Conservation (phyloP, 75 land plant genomes). For the Ceratopteris richardii region DNA sequence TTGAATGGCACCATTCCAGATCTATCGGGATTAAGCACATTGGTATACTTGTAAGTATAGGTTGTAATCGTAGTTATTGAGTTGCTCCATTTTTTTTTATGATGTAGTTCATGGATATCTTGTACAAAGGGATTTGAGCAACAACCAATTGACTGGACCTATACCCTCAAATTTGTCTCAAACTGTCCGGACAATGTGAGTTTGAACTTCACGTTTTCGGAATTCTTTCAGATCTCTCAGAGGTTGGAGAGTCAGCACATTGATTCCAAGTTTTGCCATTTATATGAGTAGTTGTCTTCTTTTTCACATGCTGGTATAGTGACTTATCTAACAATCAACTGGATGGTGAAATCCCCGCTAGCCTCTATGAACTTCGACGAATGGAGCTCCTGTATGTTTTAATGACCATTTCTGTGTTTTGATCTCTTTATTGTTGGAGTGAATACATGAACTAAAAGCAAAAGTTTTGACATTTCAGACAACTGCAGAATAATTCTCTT, state of each 20-base stretch:
- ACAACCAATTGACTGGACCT: no score
- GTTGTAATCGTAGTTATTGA: constrained; percentile 1
- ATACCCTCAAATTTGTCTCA: background rate
- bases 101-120: no score
- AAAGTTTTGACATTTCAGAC: constrained; percentile 22
- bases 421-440: no score
- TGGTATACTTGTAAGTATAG: constrained; percentile 15
- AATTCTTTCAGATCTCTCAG: constrained; percentile 6
- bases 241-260: no score
- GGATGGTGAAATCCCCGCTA: constrained; percentile 25
- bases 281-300: no score
- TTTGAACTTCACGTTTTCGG: background rate
- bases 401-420: background rate
- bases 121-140: no score
- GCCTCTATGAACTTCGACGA: background rate
- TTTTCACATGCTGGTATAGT: background rate
- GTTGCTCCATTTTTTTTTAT: no score
- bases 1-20: constrained; percentile 9
- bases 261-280: no score
- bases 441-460: no score
- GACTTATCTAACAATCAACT: constrained; percentile 13
- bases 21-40: constrained; percentile 1
- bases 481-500: constrained; percentile 39
- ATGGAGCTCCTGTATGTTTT: background rate
- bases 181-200: background rate